phyloP scores from a whole-genome alignment of 116 monocot species.

The Iris pallida region DNA sequence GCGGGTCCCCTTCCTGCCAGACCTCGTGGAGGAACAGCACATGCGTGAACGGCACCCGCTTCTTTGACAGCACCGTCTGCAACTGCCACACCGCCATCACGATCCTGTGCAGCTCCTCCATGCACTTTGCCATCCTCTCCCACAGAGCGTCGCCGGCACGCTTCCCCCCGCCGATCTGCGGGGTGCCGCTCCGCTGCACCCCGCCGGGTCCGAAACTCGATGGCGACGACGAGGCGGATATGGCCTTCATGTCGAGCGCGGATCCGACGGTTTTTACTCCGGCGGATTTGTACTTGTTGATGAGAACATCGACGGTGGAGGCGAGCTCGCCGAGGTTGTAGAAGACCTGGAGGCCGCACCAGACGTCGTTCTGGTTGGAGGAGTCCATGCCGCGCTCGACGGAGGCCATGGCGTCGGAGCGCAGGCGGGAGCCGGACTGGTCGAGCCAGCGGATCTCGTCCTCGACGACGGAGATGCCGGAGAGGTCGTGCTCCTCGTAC shows the following conservation, averaged over 20 bases:
- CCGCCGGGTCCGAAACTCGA: constrained; percentile 46
- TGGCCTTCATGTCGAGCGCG: constrained; percentile 91
- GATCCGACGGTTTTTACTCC: constrained; percentile 71
- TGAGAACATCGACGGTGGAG: constrained; percentile 62
- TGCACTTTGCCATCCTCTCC: constrained; percentile 86
- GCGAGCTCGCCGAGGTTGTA: constrained; percentile 90
- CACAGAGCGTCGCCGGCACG: constrained; percentile 79
- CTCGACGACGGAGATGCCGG: constrained; percentile 73
- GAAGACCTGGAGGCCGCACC: constrained; percentile 94
- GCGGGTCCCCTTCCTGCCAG: constrained; percentile 91
- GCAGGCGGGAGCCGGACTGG: constrained; percentile 50
- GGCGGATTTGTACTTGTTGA: constrained; percentile 57
- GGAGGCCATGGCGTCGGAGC: constrained; percentile 68
- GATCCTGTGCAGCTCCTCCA: constrained; percentile 78
- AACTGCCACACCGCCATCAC: constrained; percentile 87
- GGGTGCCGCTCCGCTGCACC: constrained; percentile 79
- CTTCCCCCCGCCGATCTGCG: constrained; percentile 80
- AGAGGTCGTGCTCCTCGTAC: constrained; percentile 61
- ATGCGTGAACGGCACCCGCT: constrained; percentile 88
- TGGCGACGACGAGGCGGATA: constrained; percentile 33
- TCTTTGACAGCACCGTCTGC: constrained; percentile 81
- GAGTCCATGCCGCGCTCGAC: constrained; percentile 90
- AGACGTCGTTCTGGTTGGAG: constrained; percentile 88
- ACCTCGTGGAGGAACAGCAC: constrained; percentile 91
- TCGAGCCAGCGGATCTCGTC: constrained; percentile 73